These are phyloP conservation scores for Triticum aestivum DNA, from an alignment of 176 grass and related monocot genomes.

Conservation along the genomic window IWGSC_CS_RefSeq_v2.1 NC_057812.1:659471462-659471961, in stretches of 20 bases:
- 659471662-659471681: too few species aligned
- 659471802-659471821: slow-evolving; percentile 46
- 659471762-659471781: slow-evolving; percentile 54
- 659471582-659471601: slow-evolving; percentile 78
- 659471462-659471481: slow-evolving; percentile 67
- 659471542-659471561: slow-evolving; percentile 39
- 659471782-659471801: neutral
- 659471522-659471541: slow-evolving; percentile 35
- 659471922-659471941: neutral
- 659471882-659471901: neutral
- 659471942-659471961: slow-evolving; percentile 46
- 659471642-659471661: too few species aligned
- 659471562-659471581: slow-evolving; percentile 25
- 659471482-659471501: slow-evolving; percentile 27
- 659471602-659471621: slow-evolving; percentile 31
- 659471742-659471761: slow-evolving; percentile 17
- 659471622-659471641: neutral
- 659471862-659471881: neutral
- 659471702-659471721: neutral
- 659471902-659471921: neutral
- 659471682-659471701: too few species aligned
- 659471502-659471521: neutral
- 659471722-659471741: too few species aligned
- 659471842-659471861: neutral
- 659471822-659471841: neutral